phyloP scores from a whole-genome alignment of 2,329 filamentous ascomycete genomes.

The Hymenoscyphus fraxineus region DNA sequence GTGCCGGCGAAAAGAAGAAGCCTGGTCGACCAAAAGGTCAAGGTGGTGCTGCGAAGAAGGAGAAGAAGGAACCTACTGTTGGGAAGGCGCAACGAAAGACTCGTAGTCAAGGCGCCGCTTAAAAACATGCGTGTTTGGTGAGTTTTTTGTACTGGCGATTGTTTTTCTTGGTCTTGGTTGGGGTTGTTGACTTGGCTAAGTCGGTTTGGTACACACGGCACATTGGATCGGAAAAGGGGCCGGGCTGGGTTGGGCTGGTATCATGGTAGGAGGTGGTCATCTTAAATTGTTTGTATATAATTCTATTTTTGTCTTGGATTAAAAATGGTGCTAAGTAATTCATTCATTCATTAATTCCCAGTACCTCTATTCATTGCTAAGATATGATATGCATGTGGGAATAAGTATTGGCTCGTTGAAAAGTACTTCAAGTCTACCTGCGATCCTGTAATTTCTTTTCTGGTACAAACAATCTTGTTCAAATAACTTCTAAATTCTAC shows the following conservation, averaged over 20 bases:
- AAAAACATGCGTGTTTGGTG: background rate
- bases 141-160: constrained; percentile 1
- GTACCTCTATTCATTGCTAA: background rate
- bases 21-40: constrained; percentile 26
- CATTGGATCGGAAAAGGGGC: background rate
- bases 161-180: background rate
- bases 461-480: too few relatives aligned
- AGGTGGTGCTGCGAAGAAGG: constrained; percentile 26
- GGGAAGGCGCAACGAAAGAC: constrained; percentile 30
- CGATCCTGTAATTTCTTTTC: too few relatives aligned
- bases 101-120: constrained; percentile 28
- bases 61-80: constrained; percentile 30
- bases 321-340: background rate
- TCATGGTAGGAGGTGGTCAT: background rate
- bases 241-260: background rate
- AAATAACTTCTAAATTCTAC: too few relatives aligned
- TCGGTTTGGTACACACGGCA: constrained; percentile 1
- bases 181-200: constrained; percentile 12
- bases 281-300: background rate
- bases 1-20: constrained; percentile 27
- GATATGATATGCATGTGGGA: too few relatives aligned
- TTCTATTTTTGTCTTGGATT: background rate
- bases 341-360: background rate
- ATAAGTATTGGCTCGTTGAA: too few relatives aligned
- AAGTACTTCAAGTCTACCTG: too few relatives aligned